Base-by-base conservation (phyloP, 2,329 filamentous ascomycete genomes). In the Phyllosticta paracitricarpa region DNA sequence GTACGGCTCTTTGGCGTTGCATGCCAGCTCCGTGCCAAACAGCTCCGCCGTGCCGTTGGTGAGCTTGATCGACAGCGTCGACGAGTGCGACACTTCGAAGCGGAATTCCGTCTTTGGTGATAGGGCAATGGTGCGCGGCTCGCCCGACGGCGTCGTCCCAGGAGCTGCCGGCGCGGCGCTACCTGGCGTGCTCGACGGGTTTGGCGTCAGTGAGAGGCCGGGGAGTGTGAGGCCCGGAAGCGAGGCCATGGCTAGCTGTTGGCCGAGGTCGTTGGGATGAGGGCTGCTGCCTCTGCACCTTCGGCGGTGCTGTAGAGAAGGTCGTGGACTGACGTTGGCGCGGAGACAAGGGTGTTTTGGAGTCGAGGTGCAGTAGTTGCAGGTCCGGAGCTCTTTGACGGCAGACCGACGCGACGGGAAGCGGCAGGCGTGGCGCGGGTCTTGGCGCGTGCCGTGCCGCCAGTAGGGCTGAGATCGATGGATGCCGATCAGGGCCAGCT, bases 21-120 rank as follows among this genome's bases (percentile, higher is more conserved):
- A 82, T 10, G 91, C 91, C 53, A 99, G 87, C 77, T 99, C 94
- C 61, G 93, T 92, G 71, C 94, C 94, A 72, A 97, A 96, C 70
- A 96, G 85, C 75, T 99, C 94, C 56, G 93, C 94, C 1, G 87
- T 91, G 64, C 94, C 94, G 35, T 82, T 84, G 61, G 90, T 76
- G 26, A 97, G 80, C 78, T 91, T 75, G 66, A 81, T 69, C 12
- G 68, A 69, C 35, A 76, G 66, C 19, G 67, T 67, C 28, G 67
- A 68, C 1, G 66, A 62, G 68, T 75, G 75, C 59, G 67, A 61
- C 61, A 73, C 72, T 66, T 76, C 74, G 67, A 76, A 76, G 64
- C 74, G 74, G 65, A 71, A 76, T 71, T 81, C 79, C 48, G 76
- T 75, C 64, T 75, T 74, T n/a, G 78, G 69, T 9, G 71, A 64